Evolutionary conservation across 108 stramenopile genomes (phyloP), one percentile per base, ranked within the genome.

Genomic region (Aurantiochytrium sp.): DNA sequence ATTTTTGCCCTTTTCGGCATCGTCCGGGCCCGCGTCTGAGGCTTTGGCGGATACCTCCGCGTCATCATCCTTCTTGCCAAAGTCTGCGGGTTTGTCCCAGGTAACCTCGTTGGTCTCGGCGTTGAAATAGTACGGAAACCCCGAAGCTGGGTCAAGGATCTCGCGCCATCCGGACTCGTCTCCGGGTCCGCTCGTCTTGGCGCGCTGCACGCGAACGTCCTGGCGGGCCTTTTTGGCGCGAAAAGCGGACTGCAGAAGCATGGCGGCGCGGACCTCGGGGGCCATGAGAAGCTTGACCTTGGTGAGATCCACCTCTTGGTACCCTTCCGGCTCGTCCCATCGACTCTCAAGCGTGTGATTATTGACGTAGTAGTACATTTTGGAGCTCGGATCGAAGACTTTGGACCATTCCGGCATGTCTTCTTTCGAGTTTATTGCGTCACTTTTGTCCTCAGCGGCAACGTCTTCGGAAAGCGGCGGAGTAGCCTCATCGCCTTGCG

Each of bases 1-100:
- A n/a, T n/a, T n/a, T n/a, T n/a, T n/a, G n/a, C n/a, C n/a, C n/a
- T n/a, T n/a, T n/a, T n/a, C n/a, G n/a, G n/a, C n/a, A n/a, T n/a
- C n/a, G n/a, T n/a, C n/a, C n/a, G n/a, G n/a, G n/a, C n/a, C n/a
- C n/a, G n/a, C n/a, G n/a, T n/a, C n/a, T n/a, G n/a, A n/a, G n/a
- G n/a, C n/a, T n/a, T n/a, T n/a, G n/a, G n/a, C n/a, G n/a, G n/a
- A n/a, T n/a, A n/a, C n/a, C n/a, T n/a, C n/a, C n/a, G n/a, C n/a
- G 59, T 65, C 59, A 6, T 6, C 32, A 30, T 69, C 69, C 4
- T n/a, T 37, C 36, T 50, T 42, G 55, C 87, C 24, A 89, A 89
- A 86, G 32, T 87, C 91, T n/a, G 90, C 90, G 10, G 95, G 95
- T 48, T 89, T 68, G 55, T 95, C 94, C 95, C 95, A 96, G 2